A percentile compares a stretch with the other conserved stretches of the same genome.
Conservation (phyloP, 352 stramenopile genomes). For the Phytophthora gonapodyides region DNA sequence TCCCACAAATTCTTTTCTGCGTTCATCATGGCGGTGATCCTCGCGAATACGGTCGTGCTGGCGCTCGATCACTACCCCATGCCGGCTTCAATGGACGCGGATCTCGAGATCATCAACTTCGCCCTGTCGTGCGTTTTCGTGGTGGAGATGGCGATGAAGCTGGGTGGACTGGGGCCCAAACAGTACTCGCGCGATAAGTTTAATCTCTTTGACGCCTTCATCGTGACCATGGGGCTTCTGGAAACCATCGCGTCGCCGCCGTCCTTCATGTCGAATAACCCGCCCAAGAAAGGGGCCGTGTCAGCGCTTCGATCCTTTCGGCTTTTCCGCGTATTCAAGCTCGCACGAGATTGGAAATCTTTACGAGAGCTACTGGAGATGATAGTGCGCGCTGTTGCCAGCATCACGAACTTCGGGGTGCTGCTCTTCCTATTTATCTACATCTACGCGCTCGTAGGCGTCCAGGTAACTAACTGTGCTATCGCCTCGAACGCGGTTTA, state of each 20-base stretch:
- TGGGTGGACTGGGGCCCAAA: constrained; percentile 75
- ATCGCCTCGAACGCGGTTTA: background rate
- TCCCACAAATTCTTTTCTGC: constrained; percentile 59
- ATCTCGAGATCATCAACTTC: constrained; percentile 85
- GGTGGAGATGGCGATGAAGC: constrained; percentile 81
- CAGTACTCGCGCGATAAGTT: constrained; percentile 81
- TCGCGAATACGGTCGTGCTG: constrained; percentile 86
- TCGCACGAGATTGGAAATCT: constrained; percentile 92
- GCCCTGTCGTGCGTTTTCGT: constrained; percentile 76
- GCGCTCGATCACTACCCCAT: constrained; percentile 86
- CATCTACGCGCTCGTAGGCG: constrained; percentile 92
- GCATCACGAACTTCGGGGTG: constrained; percentile 94
- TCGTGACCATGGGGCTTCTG: constrained; percentile 79
- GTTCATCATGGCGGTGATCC: constrained; percentile 77
- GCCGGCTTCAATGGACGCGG: constrained; percentile 43
- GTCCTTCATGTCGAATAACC: constrained; percentile 66
- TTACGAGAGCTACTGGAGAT: constrained; percentile 92
- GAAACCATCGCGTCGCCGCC: constrained; percentile 71
- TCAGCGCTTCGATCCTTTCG: constrained; percentile 91
- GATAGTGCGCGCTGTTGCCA: constrained; percentile 90
- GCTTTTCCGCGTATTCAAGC: constrained; percentile 94
- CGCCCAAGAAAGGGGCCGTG: constrained; percentile 60
- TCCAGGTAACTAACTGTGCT: constrained; percentile 64
- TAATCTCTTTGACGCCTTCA: constrained; percentile 88
- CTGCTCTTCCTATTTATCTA: constrained; percentile 96